Percentiles rank a stretch among this genome's conserved stretches.
These are phyloP conservation scores for Thielaviopsis musarum DNA, from an alignment of 2,329 filamentous ascomycete genomes.

Conservation along the genomic window DNA sequence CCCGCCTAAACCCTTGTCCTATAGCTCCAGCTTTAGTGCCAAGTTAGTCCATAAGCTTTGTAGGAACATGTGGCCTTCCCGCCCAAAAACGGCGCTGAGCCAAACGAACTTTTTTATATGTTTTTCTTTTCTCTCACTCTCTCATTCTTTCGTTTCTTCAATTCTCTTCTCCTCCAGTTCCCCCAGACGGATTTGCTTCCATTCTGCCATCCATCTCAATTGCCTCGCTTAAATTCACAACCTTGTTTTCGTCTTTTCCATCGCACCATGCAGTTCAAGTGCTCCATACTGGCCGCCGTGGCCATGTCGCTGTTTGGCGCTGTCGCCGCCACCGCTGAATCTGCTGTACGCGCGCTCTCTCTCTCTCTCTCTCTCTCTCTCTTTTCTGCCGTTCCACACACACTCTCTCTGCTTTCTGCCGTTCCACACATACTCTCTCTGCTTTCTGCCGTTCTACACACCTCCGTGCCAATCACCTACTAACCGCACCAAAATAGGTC, in stretches of 20 bases:
- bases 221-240: slow-evolving; percentile 4
- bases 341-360: neutral
- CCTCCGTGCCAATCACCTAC: neutral
- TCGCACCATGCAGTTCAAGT: slow-evolving; percentile 52
- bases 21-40: neutral
- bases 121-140: neutral
- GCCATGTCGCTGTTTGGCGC: slow-evolving; percentile 51
- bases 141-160: neutral
- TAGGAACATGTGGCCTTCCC: slow-evolving; percentile 10
- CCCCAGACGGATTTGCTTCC: neutral
- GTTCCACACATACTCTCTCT: too few species aligned
- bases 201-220: slow-evolving; percentile 7
- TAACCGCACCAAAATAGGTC: neutral
- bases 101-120: neutral
- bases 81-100: neutral
- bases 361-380: neutral
- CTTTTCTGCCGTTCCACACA: neutral
- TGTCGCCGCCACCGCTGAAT: slow-evolving; percentile 27
- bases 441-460: too few species aligned
- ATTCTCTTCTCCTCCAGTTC: slow-evolving; percentile 5
- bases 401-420: too few species aligned
- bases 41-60: neutral
- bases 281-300: slow-evolving; percentile 54
- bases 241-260: neutral
- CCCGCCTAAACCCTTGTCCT: neutral